Conservation (phyloP, 139 green algal species). For the Eudorina sp. region DNA sequence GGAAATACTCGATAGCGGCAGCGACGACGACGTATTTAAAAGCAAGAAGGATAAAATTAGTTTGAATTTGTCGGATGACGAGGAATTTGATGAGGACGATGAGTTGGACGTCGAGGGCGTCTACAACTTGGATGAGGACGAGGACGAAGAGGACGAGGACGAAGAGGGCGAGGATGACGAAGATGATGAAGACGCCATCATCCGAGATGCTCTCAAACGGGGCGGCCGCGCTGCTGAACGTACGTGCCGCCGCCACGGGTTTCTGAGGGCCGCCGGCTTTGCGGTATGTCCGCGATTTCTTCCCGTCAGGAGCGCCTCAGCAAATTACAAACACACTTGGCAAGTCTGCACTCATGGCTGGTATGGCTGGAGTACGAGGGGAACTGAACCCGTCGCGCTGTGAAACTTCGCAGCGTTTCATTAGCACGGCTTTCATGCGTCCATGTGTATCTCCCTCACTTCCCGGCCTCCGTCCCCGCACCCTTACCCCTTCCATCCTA, state of each 20-base stretch:
- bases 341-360: too few relatives aligned
- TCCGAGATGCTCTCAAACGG: slow-evolving; percentile 46
- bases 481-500: slow-evolving; percentile 23
- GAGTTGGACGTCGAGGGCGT: slow-evolving; percentile 64
- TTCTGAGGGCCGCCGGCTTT: too few relatives aligned
- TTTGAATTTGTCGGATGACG: slow-evolving; percentile 58
- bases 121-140: slow-evolving; percentile 49
- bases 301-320: too few relatives aligned
- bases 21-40: slow-evolving; percentile 68
- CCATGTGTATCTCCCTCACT: too few relatives aligned
- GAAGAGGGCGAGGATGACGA: slow-evolving; percentile 59
- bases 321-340: too few relatives aligned
- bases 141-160: slow-evolving; percentile 55
- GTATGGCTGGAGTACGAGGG: too few relatives aligned
- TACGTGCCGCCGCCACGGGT: slow-evolving; percentile 48
- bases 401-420: too few relatives aligned
- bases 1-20: background rate
- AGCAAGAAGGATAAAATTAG: slow-evolving; percentile 63
- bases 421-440: too few relatives aligned
- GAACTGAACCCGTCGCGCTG: too few relatives aligned
- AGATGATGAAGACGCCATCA: slow-evolving; percentile 55
- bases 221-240: slow-evolving; percentile 55
- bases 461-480: too few relatives aligned
- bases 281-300: too few relatives aligned
- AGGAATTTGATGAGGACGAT: slow-evolving; percentile 56